Evolutionary conservation across 371 early-diverging fungal species (phyloP).

Genomic region (Mortierella sp.): DNA sequence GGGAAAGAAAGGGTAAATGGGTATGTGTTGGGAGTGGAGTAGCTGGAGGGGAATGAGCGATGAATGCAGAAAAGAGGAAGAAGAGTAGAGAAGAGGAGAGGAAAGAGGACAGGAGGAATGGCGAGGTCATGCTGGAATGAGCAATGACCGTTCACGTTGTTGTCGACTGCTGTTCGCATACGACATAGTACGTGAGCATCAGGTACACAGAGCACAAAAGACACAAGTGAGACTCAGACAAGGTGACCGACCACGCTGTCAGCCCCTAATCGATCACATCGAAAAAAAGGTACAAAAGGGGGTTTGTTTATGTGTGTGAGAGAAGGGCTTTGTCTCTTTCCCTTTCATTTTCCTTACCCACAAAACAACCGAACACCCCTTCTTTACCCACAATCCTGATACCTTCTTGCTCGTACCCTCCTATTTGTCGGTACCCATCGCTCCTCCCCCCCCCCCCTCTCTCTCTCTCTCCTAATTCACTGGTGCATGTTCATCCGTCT

Average conservation of each 20-base stretch:
- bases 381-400: not conserved
- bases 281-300: not conserved
- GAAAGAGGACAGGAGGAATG: too few species aligned
- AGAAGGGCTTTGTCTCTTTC: not conserved
- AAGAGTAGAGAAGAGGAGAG: not conserved
- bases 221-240: not conserved
- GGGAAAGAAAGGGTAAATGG: constrained; percentile 12
- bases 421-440: not conserved
- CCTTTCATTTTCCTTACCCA: not conserved
- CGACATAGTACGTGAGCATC: not conserved
- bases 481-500: constrained; percentile 10
- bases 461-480: too few species aligned
- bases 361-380: too few species aligned
- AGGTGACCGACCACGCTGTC: not conserved
- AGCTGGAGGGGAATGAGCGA: constrained; percentile 9
- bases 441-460: not conserved
- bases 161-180: not conserved
- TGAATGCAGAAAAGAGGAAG: not conserved
- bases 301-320: not conserved
- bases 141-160: not conserved
- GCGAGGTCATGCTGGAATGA: constrained; percentile 14
- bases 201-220: not conserved
- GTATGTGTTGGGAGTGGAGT: too few species aligned
- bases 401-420: too few species aligned
- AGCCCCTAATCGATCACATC: not conserved